Conservation (phyloP, 1,284 basidiomycete genomes). For the Pseudozyma flocculosa region DNA sequence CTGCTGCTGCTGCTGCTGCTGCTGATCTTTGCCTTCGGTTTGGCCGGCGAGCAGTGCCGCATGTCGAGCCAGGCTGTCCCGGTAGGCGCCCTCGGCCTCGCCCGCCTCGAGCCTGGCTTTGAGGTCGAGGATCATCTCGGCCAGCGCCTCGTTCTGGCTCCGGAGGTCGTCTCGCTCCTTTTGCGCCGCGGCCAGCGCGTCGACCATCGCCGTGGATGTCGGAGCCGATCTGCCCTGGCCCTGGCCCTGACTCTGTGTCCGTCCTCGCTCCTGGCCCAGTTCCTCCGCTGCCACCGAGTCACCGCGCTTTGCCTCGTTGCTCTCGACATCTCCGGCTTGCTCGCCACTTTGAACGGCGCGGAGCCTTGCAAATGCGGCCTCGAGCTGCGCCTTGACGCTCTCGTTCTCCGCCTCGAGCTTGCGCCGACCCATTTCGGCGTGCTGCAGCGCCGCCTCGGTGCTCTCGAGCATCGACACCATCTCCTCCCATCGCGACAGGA, state of each 20-base stretch:
- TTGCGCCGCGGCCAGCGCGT: constrained; percentile 1
- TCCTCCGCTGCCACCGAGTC: too few relatives aligned
- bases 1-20: too few relatives aligned
- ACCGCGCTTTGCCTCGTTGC: too few relatives aligned
- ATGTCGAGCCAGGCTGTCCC: too few relatives aligned
- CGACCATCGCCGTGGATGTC: not conserved
- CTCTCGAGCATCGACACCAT: constrained; percentile 45
- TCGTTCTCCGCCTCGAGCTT: constrained; percentile 22
- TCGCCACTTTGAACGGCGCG: too few relatives aligned
- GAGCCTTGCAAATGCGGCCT: not conserved
- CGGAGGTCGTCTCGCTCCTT: constrained; percentile 11
- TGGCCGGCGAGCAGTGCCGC: too few relatives aligned
- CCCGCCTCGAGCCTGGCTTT: constrained; percentile 11
- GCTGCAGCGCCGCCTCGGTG: constrained; percentile 25
- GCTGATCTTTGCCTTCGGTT: too few relatives aligned
- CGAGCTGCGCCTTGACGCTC: constrained; percentile 15
- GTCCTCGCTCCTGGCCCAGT: too few relatives aligned
- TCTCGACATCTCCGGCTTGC: too few relatives aligned
- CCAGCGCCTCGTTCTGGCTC: constrained; percentile 3
- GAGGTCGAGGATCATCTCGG: constrained; percentile 9
- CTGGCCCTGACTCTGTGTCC: too few relatives aligned
- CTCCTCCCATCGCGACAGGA: constrained; percentile 42
- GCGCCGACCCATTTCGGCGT: constrained; percentile 7
- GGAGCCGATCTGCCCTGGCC: not conserved
- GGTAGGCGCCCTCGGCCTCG: too few relatives aligned